Percentiles rank a stretch among this genome's conserved stretches.
These are phyloP conservation scores for Globisporangium viniferum DNA, from an alignment of 352 stramenopile species.

Conservation along the genomic window DNA sequence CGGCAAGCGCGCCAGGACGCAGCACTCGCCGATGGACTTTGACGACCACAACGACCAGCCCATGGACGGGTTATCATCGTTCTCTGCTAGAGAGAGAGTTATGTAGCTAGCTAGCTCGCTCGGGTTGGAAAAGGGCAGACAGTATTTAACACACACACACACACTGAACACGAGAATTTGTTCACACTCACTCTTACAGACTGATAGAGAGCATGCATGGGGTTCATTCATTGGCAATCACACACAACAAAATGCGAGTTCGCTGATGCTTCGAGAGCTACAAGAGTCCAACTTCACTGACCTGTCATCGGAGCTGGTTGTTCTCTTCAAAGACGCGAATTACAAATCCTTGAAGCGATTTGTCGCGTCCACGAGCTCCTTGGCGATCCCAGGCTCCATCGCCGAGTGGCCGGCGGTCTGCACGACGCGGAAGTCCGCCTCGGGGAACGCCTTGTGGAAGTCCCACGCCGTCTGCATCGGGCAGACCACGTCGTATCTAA, in stretches of 20 bases:
- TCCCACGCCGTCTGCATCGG: slow-evolving; percentile 86
- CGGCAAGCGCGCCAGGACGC: slow-evolving; percentile 23
- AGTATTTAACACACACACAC: slow-evolving; percentile 10
- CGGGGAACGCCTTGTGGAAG: slow-evolving; percentile 75
- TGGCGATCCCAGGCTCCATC: slow-evolving; percentile 71
- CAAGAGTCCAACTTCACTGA: not conserved
- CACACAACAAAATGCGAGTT: not conserved
- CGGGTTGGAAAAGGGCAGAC: not conserved
- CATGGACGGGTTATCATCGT: not conserved
- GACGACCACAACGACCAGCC: not conserved
- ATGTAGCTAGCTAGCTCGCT: not conserved
- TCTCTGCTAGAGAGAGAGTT: slow-evolving; percentile 13
- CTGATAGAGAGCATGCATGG: not conserved
- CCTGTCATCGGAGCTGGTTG: not conserved
- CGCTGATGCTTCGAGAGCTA: not conserved
- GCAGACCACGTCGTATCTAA: slow-evolving; percentile 87
- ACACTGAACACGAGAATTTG: slow-evolving; percentile 9
- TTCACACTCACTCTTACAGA: slow-evolving; percentile 4
- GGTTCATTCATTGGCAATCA: not conserved
- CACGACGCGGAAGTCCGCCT: slow-evolving; percentile 69
- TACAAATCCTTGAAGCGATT: slow-evolving; percentile 49
- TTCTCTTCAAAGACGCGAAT: not conserved
- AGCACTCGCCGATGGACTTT: slow-evolving; percentile 12
- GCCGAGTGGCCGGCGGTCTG: slow-evolving; percentile 73
- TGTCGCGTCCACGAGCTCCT: slow-evolving; percentile 72